phyloP scores from a whole-genome alignment of 2,329 filamentous ascomycete genomes.

The Venturia nashicola region DNA sequence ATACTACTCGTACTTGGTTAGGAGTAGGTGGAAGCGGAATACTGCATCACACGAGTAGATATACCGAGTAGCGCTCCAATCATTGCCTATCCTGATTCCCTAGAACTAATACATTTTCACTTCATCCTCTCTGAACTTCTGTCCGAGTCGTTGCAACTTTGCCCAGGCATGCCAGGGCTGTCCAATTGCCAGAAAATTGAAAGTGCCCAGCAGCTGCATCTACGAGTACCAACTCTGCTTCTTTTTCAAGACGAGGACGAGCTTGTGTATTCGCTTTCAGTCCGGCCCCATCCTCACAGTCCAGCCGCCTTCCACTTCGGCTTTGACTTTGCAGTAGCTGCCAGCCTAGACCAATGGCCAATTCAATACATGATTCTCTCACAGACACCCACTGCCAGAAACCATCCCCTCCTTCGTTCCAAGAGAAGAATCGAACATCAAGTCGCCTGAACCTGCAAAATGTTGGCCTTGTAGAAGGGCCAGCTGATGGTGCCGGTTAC shows the following conservation, averaged over 20 bases:
- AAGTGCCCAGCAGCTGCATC: background rate
- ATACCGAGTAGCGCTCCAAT: too few relatives aligned
- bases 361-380: background rate
- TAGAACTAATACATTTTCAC: too few relatives aligned
- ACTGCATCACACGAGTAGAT: too few relatives aligned
- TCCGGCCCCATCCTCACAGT: background rate
- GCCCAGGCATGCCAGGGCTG: too few relatives aligned
- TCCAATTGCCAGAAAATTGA: too few relatives aligned
- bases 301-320: background rate
- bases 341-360: background rate
- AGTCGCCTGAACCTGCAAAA: background rate
- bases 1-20: too few relatives aligned
- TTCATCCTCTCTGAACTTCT: too few relatives aligned
- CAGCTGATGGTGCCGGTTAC: background rate
- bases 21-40: too few relatives aligned
- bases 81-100: too few relatives aligned
- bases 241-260: background rate
- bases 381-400: background rate
- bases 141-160: too few relatives aligned
- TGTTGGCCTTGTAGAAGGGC: background rate
- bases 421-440: background rate
- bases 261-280: background rate
- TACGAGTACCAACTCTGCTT: background rate
- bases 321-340: background rate
- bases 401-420: background rate